Percentiles rank a stretch among this genome's conserved stretches.
Conservation (phyloP, 2,329 filamentous ascomycete species). For the Sordariomycetes sp. region DNA sequence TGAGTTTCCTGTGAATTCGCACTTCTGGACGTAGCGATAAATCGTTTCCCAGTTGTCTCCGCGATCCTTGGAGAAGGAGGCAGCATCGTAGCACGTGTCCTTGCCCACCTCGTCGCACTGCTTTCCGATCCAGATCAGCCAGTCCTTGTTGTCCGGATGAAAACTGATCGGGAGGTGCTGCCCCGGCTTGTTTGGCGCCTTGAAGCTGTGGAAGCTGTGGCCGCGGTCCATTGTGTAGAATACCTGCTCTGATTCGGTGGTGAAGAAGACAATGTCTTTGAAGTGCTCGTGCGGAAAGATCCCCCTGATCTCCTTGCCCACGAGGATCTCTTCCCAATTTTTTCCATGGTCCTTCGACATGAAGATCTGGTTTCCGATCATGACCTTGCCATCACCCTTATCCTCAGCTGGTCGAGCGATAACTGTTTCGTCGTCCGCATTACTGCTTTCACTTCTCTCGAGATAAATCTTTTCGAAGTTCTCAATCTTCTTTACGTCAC, state of each 20-base stretch:
- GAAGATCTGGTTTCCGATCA: conserved; percentile 50
- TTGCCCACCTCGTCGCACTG: conserved; percentile 50
- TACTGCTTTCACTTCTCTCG: conserved; percentile 60
- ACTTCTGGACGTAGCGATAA: conserved; percentile 66
- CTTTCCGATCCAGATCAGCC: conserved; percentile 83
- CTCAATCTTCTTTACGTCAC: conserved; percentile 33
- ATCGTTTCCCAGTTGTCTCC: conserved; percentile 73
- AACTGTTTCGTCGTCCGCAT: conserved; percentile 62
- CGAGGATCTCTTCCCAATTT: conserved; percentile 63
- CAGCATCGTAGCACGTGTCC: conserved; percentile 59
- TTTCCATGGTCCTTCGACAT: conserved; percentile 84
- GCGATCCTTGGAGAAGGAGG: conserved; percentile 70
- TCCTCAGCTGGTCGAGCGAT: conserved; percentile 40
- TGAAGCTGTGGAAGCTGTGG: conserved; percentile 62
- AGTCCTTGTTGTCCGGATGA: conserved; percentile 77
- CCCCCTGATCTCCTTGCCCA: conserved; percentile 57
- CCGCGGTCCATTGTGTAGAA: conserved; percentile 79
- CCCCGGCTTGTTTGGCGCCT: conserved; percentile 50
- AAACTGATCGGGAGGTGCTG: conserved; percentile 52
- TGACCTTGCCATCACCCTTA: conserved; percentile 15
- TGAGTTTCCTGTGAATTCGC: conserved; percentile 71
- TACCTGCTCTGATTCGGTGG: conserved; percentile 57
- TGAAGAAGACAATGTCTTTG: conserved; percentile 79
- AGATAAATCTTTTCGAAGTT: conserved; percentile 61
- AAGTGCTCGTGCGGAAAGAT: conserved; percentile 75